phyloP scores from a whole-genome alignment of 495 filamentous ascomycete genomes.

The Jackrogersella minutella region DNA sequence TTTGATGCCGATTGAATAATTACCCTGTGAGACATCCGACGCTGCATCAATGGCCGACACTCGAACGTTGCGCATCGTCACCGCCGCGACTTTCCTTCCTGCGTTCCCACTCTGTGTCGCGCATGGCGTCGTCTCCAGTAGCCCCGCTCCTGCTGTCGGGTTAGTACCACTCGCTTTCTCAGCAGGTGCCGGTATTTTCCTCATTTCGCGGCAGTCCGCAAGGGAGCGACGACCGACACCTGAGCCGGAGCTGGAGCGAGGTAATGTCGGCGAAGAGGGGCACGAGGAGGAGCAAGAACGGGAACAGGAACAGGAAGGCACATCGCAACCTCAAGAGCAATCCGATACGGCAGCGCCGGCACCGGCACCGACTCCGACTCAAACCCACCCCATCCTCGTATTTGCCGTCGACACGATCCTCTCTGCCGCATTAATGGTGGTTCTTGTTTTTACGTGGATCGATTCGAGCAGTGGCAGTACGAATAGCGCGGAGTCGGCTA shows the following conservation, averaged over 20 bases:
- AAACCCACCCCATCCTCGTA: conserved; percentile 47
- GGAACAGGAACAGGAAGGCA: conserved; percentile 3
- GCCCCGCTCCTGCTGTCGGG: conserved; percentile 50
- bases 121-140: conserved; percentile 50
- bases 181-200: conserved; percentile 37
- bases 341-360: conserved; percentile 10
- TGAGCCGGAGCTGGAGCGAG: conserved; percentile 25
- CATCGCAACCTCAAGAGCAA: neutral
- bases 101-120: conserved; percentile 59
- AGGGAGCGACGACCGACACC: conserved; percentile 14
- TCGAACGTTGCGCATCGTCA: conserved; percentile 49
- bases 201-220: conserved; percentile 33
- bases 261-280: conserved; percentile 22
- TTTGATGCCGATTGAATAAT: neutral
- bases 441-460: conserved; percentile 53
- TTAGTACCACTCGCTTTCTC: conserved; percentile 52
- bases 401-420: conserved; percentile 50
- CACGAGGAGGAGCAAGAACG: conserved; percentile 12
- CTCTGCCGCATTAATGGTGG: conserved; percentile 47
- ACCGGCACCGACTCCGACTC: conserved; percentile 13
- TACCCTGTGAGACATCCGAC: neutral
- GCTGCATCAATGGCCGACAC: conserved; percentile 30
- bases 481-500: conserved; percentile 41
- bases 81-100: conserved; percentile 59
- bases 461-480: conserved; percentile 26